Evolutionary conservation across 768 basidiomycete genomes (phyloP), one percentile per base, ranked within the genome.

Genomic region (Podaxis sp.): DNA sequence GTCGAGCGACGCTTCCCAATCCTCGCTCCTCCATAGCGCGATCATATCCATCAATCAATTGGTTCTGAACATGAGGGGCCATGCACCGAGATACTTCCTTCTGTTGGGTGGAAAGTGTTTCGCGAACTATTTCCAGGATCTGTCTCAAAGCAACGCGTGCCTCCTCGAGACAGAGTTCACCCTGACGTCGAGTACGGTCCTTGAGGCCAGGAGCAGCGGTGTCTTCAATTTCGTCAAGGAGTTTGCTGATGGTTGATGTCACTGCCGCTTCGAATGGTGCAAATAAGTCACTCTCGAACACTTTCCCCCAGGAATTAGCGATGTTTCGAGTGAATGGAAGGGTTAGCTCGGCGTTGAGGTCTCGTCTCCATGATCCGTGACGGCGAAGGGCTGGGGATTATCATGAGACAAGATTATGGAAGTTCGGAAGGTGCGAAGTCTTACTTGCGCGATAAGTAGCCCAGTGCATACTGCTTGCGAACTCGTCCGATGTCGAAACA

Each of bases 241-340:
- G 74, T 24, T 76, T 69, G 51, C 74, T 73, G 63, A 87, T 79
- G 1, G 75, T 69, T 0, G 63, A 60, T 26, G 73, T 70, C 5
- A 78, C 75, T 1, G 75, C 72, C 4, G 67, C 60, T 64, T 84
- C 80, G 63, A 87, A 82, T 6, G 77, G 68, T 1, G 71, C 74
- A 67, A 87, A 85, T 9, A 87, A 72, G 66, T 87, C 83, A 0
- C 80, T 76, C 68, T 87, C 85, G 63, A 87, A 87, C n/a, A 87
- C 76, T 67, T 81, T 76, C 17, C 79, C 76, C 86, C 86, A 88
- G 6, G 82, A 80, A 61, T 75, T 75, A 2, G 86, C 86, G 52
- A 88, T 86, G 64, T 81, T 82, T 46, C 77, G 77, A 1, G 85
- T 86, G 71, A 88, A 84, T 1, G 86, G 86, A 19, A 77, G 77